Base-by-base conservation (phyloP, 2,329 filamentous ascomycete species). In the Dactylella cylindrospora region DNA sequence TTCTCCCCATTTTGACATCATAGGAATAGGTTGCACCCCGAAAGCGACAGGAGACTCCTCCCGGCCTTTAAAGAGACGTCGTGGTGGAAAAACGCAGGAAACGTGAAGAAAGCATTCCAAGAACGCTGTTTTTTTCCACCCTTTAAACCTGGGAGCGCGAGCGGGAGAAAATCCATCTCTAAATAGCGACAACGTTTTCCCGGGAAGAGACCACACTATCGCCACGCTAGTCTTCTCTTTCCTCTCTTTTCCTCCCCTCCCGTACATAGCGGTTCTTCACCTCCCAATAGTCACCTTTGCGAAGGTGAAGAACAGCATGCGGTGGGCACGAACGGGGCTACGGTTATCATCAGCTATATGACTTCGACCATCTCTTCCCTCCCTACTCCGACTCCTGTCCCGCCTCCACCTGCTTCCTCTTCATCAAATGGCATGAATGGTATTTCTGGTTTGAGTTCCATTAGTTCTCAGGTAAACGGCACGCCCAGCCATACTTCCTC, bases 291-390 rank as follows among this genome's bases (percentile, higher is more conserved):
- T 22, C 39, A 25, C 29, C 29, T 43, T 25, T 12, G n/a, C 25
- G 17, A n/a, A 15, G 35, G 23, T 13, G 19, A 36, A 46, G 13
- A 65, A 35, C 40, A 49, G 19, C 44, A 60, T 60, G 51, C 46
- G 40, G 46, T 43, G 43, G 61, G 35, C 51, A 53, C 53, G 49
- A 65, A 60, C 33, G 45, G 54, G 54, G 46, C 41, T 40, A 41
- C 41, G 55, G 54, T 31, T 41, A 40, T 49, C 53, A 46, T 44
- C 47, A 41, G 29, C 45, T 50, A 52, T 39, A 60, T 60, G 55
- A 60, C 61, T 59, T 61, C 54, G 29, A 61, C 43, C 43, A 25
- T 53, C 40, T 38, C 60, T 40, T 25, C 15, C 29, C 35, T 55
- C 28, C 50, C 57, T 40, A 33, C 41, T 51, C 44, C 47, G 22